These are phyloP conservation scores for Rhodamnia rubescens DNA, from an alignment of 345 rosid species.

Conservation along the genomic window DNA sequence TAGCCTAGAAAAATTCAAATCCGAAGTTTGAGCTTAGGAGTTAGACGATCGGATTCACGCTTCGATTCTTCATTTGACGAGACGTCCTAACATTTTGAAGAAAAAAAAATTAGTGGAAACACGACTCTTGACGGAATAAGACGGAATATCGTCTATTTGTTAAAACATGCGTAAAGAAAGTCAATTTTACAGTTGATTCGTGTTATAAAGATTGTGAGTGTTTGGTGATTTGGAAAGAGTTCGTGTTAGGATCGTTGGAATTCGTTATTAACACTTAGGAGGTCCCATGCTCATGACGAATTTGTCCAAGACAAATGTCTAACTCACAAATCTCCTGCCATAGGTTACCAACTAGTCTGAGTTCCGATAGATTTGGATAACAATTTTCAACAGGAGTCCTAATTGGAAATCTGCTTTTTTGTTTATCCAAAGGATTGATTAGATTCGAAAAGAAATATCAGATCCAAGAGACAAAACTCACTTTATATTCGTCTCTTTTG, in stretches of 20 bases:
- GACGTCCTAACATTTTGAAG: neutral
- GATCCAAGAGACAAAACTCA: neutral
- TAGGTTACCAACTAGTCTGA: neutral
- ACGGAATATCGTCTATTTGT: neutral
- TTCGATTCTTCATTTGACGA: neutral
- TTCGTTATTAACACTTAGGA: neutral
- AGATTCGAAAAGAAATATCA: neutral
- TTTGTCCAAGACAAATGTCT: neutral
- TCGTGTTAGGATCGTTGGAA: neutral
- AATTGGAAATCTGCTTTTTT: neutral
- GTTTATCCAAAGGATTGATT: neutral
- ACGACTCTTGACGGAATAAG: neutral
- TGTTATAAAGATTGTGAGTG: rapidly evolving
- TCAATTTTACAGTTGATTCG: neutral
- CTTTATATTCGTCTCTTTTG: neutral
- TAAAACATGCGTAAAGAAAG: neutral
- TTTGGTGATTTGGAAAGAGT: neutral
- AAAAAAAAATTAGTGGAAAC: neutral
- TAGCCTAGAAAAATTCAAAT: neutral
- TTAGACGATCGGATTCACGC: neutral
- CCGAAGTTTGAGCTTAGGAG: neutral
- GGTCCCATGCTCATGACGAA: neutral
- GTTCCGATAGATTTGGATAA: neutral
- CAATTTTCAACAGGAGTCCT: neutral
- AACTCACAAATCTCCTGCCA: neutral